A percentile compares a stretch with the other conserved stretches of the same genome.
phyloP scores from a whole-genome alignment of 78 protist species.

The Polysphondylium violaceum region DNA sequence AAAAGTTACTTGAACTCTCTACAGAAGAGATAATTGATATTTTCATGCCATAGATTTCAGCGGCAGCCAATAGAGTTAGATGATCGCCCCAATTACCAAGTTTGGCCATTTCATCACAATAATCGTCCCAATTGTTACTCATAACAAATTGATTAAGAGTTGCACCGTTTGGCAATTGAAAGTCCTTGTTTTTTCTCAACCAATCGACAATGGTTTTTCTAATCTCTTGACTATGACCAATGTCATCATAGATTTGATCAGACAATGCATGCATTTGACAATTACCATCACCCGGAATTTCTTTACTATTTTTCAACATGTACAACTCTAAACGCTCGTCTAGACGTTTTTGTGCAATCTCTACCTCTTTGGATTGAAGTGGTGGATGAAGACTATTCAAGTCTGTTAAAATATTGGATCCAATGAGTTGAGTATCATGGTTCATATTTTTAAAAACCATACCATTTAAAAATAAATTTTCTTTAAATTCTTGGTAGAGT shows the following conservation, averaged over 20 bases:
- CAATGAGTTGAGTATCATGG: slow-evolving; percentile 37
- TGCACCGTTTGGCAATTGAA: slow-evolving; percentile 65
- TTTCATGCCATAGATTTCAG: slow-evolving; percentile 47
- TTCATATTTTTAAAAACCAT: slow-evolving; percentile 53
- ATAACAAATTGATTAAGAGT: slow-evolving; percentile 62
- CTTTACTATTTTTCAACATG: slow-evolving; percentile 69
- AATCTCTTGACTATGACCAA: slow-evolving; percentile 41
- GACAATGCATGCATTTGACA: slow-evolving; percentile 80
- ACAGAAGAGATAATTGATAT: slow-evolving; percentile 70
- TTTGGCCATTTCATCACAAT: slow-evolving; percentile 77
- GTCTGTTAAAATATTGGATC: slow-evolving; percentile 19
- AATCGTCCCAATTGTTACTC: slow-evolving; percentile 70
- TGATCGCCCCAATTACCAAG: slow-evolving; percentile 82
- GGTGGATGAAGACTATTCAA: slow-evolving; percentile 55
- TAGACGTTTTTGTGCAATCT: slow-evolving; percentile 49
- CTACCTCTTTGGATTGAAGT: slow-evolving; percentile 44
- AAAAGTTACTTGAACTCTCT: slow-evolving; percentile 50
- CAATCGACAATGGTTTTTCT: slow-evolving; percentile 81
- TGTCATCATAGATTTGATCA: slow-evolving; percentile 61
- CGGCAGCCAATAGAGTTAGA: slow-evolving; percentile 71
- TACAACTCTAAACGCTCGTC: slow-evolving; percentile 56
- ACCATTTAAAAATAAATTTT: slow-evolving; percentile 39
- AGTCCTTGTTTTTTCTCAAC: slow-evolving; percentile 70
- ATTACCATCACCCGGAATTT: slow-evolving; percentile 78
- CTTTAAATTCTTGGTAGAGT: slow-evolving; percentile 51